Conservation (phyloP, 176 grass and related monocot species). For the Carex scoparia region DNA sequence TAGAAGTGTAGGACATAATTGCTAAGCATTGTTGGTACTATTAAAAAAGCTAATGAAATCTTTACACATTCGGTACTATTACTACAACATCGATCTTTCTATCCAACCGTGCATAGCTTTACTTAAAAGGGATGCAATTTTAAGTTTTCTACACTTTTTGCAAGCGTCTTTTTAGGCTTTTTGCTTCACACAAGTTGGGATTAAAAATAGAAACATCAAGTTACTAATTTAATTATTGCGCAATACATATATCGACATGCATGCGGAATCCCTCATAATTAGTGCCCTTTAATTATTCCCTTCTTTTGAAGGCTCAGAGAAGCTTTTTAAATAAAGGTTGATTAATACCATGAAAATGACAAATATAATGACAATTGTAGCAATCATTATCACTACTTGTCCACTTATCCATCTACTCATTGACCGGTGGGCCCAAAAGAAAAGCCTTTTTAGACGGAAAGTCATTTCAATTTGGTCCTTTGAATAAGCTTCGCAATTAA, state of each 20-base stretch:
- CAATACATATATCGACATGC: neutral
- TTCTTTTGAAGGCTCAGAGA: slow-evolving; percentile 1
- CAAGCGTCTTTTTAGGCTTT: neutral
- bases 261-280: slow-evolving; percentile 23
- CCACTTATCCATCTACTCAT: slow-evolving; percentile 10
- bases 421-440: slow-evolving; percentile 14
- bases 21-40: neutral
- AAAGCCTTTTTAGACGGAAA: neutral
- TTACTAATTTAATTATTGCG: neutral
- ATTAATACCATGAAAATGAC: slow-evolving; percentile 11
- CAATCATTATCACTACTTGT: slow-evolving; percentile 20
- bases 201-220: slow-evolving; percentile 3
- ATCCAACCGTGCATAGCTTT: neutral
- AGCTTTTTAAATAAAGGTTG: slow-evolving; percentile 6
- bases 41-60: neutral
- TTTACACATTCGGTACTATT: neutral
- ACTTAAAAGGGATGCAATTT: neutral
- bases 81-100: neutral
- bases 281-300: slow-evolving; percentile 18
- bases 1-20: neutral
- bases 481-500: neutral
- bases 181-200: neutral
- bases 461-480: neutral
- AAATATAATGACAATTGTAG: slow-evolving; percentile 15
- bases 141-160: neutral